Base-by-base conservation (phyloP, 495 filamentous ascomycete species). In the Aspergillus ellipticus region DNA sequence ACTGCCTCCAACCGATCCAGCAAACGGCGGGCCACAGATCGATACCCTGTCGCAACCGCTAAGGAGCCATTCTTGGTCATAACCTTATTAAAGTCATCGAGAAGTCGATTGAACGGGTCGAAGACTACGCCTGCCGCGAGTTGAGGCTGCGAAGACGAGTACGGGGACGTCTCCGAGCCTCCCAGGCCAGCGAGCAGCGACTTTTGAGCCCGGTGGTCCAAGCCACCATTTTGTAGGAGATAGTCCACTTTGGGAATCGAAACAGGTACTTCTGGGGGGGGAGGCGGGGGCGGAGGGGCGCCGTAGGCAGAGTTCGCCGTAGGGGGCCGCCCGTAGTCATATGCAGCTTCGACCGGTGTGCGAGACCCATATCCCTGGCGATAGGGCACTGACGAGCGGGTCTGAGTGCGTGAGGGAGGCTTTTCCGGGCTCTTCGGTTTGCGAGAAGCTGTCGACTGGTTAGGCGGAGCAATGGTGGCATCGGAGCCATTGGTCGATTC, bases 21-120 rank as follows among this genome's bases (percentile, higher is more conserved):
- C 21, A 97, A 69, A 35, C 92, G 82, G 2, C 95, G 85, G n/a
- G 95, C 95, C 35, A 97, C 87, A 6, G 92, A 96, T 48, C 87
- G 84, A 71, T 97, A 97, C 2, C 95, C 95, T 5, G 95, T 97
- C 20, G 94, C 94, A 0, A 99, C 95, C 6, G 95, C 95, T 15
- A 99, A 69, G 6, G 92, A 96, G 2, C 95, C 95, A 64, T 86
- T 90, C 47, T 85, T 87, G 17, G 75, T 73, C 54, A 97, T 81
- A 8, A 99, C 91, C 7, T 84, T 79, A 48, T 85, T 76, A 65
- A 96, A 97, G 54, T 93, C 87, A 62, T 96, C 89, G 17, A 99
- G 76, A 11, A 96, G 76, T 43, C 82, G 83, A 62, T 88, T 85
- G 61, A 90, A 86, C 0, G 90, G 89, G 24, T 84, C 82, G 66